Evolutionary conservation across 352 stramenopile genomes (phyloP).

Genomic region (Phytophthora uliginosa): DNA sequence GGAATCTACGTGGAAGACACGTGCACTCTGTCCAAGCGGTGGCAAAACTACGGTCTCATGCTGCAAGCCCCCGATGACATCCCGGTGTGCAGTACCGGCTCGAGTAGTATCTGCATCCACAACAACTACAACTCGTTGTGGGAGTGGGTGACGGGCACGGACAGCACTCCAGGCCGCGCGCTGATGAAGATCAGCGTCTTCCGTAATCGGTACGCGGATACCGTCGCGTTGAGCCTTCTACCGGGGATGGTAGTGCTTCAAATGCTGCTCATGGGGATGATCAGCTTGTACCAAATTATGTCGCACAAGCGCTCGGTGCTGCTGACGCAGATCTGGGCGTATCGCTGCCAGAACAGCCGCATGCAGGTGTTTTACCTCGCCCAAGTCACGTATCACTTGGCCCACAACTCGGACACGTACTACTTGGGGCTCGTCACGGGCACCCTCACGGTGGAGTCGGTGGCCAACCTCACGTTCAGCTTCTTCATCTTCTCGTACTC

Average conservation of each 20-base stretch:
- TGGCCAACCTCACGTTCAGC: conserved; percentile 33
- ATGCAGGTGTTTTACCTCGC: conserved; percentile 37
- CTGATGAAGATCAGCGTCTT: conserved; percentile 42
- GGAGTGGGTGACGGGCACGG: conserved; percentile 30
- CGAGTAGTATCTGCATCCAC: conserved; percentile 9
- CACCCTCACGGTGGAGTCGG: conserved; percentile 29
- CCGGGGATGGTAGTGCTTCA: conserved; percentile 37
- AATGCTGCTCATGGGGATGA: conserved; percentile 40
- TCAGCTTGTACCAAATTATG: conserved; percentile 43
- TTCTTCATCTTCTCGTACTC: conserved; percentile 47
- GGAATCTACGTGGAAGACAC: conserved; percentile 19
- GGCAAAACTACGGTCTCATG: conserved; percentile 20
- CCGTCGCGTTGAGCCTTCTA: conserved; percentile 29
- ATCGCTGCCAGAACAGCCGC: conserved; percentile 37
- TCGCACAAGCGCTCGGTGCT: conserved; percentile 38
- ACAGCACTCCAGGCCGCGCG: conserved; percentile 22
- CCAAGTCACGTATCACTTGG: conserved; percentile 37
- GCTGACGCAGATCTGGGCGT: conserved; percentile 45
- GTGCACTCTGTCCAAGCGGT: background rate
- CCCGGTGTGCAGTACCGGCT: conserved; percentile 23
- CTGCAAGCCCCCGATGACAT: conserved; percentile 19
- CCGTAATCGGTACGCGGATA: conserved; percentile 33
- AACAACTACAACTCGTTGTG: conserved; percentile 30
- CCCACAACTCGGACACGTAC: conserved; percentile 33
- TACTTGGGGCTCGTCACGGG: conserved; percentile 37